Conservation (phyloP, 2,329 filamentous ascomycete species). For the Cercospora citrullina region DNA sequence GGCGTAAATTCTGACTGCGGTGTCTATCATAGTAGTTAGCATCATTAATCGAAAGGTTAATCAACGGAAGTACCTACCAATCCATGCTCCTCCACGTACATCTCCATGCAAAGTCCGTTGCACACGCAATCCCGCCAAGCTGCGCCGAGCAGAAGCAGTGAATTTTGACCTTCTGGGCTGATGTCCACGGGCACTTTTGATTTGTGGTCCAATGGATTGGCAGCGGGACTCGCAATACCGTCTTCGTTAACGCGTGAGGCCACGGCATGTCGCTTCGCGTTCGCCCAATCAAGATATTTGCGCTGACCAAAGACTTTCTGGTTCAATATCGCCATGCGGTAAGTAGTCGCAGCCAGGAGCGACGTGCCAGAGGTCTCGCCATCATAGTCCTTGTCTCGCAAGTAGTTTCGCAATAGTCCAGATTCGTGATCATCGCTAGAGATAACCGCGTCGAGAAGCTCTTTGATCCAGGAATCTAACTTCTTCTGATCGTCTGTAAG, state of each 20-base stretch:
- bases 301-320: slow-evolving; percentile 39
- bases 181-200: slow-evolving; percentile 29
- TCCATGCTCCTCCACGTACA: slow-evolving; percentile 6
- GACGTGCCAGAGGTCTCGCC: slow-evolving; percentile 53
- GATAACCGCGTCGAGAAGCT: slow-evolving; percentile 43
- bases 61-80: not conserved
- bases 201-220: slow-evolving; percentile 45
- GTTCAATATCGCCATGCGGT: slow-evolving; percentile 49
- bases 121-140: slow-evolving; percentile 46
- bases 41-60: not conserved
- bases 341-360: slow-evolving; percentile 47
- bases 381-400: slow-evolving; percentile 38
- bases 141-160: slow-evolving; percentile 46
- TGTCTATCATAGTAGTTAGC: not conserved
- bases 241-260: slow-evolving; percentile 39
- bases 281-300: slow-evolving; percentile 48
- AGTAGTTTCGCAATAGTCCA: slow-evolving; percentile 51
- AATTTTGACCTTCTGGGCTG: slow-evolving; percentile 48
- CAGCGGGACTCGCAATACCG: slow-evolving; percentile 45
- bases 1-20: not conserved
- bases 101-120: slow-evolving; percentile 23
- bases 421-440: slow-evolving; percentile 39
- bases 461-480: slow-evolving; percentile 40
- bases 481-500: slow-evolving; percentile 28
- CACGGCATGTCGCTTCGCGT: slow-evolving; percentile 43